phyloP scores from a whole-genome alignment of 306 rosid species.

The Chamaecrista fasciculata region DNA sequence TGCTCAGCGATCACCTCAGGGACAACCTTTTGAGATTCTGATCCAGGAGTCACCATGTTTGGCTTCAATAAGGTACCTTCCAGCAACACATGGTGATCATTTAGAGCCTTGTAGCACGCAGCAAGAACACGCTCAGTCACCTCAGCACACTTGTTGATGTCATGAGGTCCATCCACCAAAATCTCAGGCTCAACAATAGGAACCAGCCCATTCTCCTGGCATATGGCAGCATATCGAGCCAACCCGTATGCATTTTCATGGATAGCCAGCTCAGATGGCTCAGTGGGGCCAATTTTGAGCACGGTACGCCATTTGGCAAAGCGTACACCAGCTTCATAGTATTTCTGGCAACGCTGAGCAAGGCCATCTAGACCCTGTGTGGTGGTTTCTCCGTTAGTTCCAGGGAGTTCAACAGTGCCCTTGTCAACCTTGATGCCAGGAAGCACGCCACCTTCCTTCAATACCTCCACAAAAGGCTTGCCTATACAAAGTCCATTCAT shows the following conservation, averaged over 20 bases:
- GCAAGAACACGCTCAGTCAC: no score
- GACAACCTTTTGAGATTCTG: constrained; percentile 1
- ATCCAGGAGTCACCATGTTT: constrained; percentile 25
- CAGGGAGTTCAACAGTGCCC: constrained; percentile 17
- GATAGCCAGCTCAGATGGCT: constrained; percentile 22
- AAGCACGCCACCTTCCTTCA: constrained; percentile 22
- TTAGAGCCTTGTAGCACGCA: constrained; percentile 18
- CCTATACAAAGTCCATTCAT: background rate
- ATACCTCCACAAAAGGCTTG: constrained; percentile 21
- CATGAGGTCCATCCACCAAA: constrained; percentile 19
- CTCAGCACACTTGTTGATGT: constrained; percentile 15
- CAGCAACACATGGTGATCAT: constrained; percentile 12
- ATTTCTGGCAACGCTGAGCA: constrained; percentile 23
- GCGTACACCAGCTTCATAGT: no score
- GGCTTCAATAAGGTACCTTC: constrained; percentile 17
- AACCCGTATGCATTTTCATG: no score
- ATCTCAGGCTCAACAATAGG: constrained; percentile 23
- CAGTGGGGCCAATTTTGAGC: constrained; percentile 1
- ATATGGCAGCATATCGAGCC: constrained; percentile 19
- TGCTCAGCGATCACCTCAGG: constrained; percentile 24
- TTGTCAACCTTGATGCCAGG: constrained; percentile 24
- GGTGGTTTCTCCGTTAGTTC: constrained; percentile 22
- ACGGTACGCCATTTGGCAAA: constrained; percentile 21
- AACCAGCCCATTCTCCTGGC: constrained; percentile 20
- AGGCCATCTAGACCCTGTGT: constrained; percentile 24